These are phyloP conservation scores for Russula abietina DNA, from an alignment of 768 basidiomycete species.

Conservation along the genomic window DNA sequence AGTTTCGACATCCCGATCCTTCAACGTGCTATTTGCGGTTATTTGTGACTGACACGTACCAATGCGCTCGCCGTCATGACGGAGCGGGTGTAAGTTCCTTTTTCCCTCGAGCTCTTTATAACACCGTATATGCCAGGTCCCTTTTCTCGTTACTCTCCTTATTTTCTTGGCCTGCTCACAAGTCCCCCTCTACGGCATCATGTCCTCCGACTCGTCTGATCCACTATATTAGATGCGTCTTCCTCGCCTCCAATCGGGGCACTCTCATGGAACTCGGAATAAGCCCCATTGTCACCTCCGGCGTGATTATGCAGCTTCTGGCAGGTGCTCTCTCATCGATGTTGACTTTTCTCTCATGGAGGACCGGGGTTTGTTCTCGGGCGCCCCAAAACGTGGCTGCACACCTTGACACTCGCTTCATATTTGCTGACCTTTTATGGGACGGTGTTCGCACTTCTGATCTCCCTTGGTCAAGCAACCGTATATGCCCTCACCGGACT, in stretches of 20 bases:
- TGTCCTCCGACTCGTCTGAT: constrained; percentile 98
- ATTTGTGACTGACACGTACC: constrained; percentile 21
- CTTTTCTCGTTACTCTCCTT: constrained; percentile 96
- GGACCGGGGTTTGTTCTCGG: constrained; percentile 91
- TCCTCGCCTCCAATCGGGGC: constrained; percentile 95
- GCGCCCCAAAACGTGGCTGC: constrained; percentile 86
- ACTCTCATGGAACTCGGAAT: constrained; percentile 99
- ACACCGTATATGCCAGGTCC: constrained; percentile 50
- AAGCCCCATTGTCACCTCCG: constrained; percentile 93
- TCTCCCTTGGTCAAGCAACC: constrained; percentile 92
- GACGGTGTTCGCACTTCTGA: constrained; percentile 92
- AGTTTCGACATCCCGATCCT: background rate
- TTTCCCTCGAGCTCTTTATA: background rate
- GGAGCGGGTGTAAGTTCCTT: constrained; percentile 66
- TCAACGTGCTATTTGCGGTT: constrained; percentile 7
- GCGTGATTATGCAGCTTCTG: constrained; percentile 99
- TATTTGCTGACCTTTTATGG: constrained; percentile 1
- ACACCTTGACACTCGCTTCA: background rate
- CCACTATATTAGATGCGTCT: constrained; percentile 99
- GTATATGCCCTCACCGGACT: constrained; percentile 97
- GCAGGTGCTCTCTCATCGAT: constrained; percentile 95
- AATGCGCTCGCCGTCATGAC: constrained; percentile 46
- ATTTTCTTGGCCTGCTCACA: constrained; percentile 99
- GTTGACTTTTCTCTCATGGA: constrained; percentile 97
- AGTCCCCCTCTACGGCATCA: constrained; percentile 98